A percentile compares a stretch with the other conserved stretches of the same genome.
Evolutionary conservation across 2,329 filamentous ascomycete species (phyloP).

Genomic region (Albifimbria verrucaria): DNA sequence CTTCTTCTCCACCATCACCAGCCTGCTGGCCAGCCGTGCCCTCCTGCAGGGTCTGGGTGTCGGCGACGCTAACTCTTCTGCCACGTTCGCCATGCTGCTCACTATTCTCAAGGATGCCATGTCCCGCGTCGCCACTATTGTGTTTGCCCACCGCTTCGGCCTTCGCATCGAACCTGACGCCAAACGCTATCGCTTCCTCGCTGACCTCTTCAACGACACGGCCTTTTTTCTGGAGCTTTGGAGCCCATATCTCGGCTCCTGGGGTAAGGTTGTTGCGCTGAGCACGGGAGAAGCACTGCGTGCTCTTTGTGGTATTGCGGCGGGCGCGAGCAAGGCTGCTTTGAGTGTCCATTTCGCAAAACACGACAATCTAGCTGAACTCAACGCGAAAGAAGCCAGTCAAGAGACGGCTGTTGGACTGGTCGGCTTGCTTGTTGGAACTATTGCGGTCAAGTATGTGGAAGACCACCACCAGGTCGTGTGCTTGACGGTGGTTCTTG

Average conservation of each 20-base stretch:
- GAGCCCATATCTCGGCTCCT: slow-evolving; percentile 65
- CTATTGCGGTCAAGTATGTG: slow-evolving; percentile 73
- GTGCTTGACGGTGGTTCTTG: slow-evolving; percentile 65
- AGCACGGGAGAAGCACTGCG: slow-evolving; percentile 49
- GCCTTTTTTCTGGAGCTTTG: slow-evolving; percentile 84
- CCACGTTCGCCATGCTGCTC: slow-evolving; percentile 77
- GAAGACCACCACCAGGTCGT: slow-evolving; percentile 71
- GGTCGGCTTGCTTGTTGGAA: slow-evolving; percentile 81
- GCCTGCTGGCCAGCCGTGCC: slow-evolving; percentile 75
- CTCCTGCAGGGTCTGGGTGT: slow-evolving; percentile 80
- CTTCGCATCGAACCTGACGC: slow-evolving; percentile 84
- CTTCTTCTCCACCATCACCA: slow-evolving; percentile 78
- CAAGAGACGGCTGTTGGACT: slow-evolving; percentile 93
- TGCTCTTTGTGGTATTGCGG: slow-evolving; percentile 81
- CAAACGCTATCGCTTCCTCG: slow-evolving; percentile 83
- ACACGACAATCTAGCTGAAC: slow-evolving; percentile 82
- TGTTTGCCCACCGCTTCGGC: slow-evolving; percentile 80
- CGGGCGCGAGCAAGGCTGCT: slow-evolving; percentile 84
- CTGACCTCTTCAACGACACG: slow-evolving; percentile 84
- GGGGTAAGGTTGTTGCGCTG: slow-evolving; percentile 47
- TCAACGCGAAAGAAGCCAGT: slow-evolving; percentile 92
- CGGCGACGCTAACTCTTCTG: slow-evolving; percentile 73
- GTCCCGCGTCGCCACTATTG: slow-evolving; percentile 77
- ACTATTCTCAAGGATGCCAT: slow-evolving; percentile 80
- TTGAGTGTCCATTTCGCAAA: slow-evolving; percentile 88